Base-by-base conservation (phyloP, 1,284 basidiomycete genomes). In the Naganishia sp. region DNA sequence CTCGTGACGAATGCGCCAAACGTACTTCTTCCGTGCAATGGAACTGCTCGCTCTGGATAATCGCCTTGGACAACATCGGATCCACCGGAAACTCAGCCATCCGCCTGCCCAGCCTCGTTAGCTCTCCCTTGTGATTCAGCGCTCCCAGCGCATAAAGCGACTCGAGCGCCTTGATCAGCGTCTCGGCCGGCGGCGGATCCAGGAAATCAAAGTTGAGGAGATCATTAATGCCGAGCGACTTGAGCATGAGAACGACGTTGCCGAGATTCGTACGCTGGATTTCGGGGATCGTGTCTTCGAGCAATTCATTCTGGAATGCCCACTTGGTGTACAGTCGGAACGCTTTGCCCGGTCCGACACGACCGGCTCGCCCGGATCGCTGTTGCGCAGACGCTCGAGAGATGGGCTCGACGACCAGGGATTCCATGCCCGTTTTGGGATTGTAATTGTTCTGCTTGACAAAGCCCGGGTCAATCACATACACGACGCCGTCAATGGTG, bases 21-120 rank as follows among this genome's bases (percentile, higher is more conserved):
- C 83, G 67, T 73, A 92, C 92, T 84, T 99, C 94, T 73, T 98
- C 94, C 0, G 95, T 98, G 78, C 95, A 98, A n/a, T 85, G 82
- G 80, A 93, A 97, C 69, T 89, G 85, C 77, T 98, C 96, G 74
- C 91, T 94, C 45, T 92, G 90, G 68, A 99, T 92, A 75, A 99
- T 96, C 2, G 90, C 88, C 79, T 98, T 98, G 47, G 90, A 92
- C 72, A 99, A 82, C 89, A 97, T 97, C 2, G 96, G 96, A 74
- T 99, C 96, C 45, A 98, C 92, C 6, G 95, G 95, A 80, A 99
- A 99, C 77, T 99, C 96, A 5, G 95, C 95, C 96, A 99, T 99
- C 55, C 94, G 83, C 65, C 96, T 84, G 0, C 96, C 96, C 28
- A 99, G 84, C 76, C 97, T 94, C 13, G 96, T 99, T 70, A 99